These are phyloP conservation scores for Spathaspora arborariae DNA, from an alignment of 805 yeast genomes.

Conservation along the genomic window DNA sequence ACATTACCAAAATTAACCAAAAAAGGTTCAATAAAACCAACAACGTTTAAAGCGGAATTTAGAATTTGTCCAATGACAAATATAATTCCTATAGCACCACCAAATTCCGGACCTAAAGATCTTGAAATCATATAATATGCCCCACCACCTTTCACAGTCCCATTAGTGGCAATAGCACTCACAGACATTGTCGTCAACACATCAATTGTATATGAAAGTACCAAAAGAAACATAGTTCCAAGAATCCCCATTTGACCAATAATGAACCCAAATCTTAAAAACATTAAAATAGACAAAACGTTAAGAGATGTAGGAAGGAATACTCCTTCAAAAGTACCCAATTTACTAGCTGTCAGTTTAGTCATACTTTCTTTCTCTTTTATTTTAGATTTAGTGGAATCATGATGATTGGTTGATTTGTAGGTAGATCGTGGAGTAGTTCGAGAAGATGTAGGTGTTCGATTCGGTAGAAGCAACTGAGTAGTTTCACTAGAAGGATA, in stretches of 20 bases:
- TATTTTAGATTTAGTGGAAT: neutral
- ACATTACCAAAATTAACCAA: constrained; percentile 68
- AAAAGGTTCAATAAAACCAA: constrained; percentile 91
- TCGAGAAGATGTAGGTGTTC: neutral
- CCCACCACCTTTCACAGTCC: constrained; percentile 97
- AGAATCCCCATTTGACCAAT: constrained; percentile 90
- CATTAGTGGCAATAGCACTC: constrained; percentile 96
- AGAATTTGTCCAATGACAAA: constrained; percentile 93
- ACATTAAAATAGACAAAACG: constrained; percentile 91
- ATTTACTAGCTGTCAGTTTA: constrained; percentile 32
- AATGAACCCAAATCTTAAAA: constrained; percentile 90
- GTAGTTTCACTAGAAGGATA: constrained; percentile 6
- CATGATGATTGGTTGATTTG: neutral
- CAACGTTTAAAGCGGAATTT: constrained; percentile 89
- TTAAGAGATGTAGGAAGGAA: constrained; percentile 91
- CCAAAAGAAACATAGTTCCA: constrained; percentile 66
- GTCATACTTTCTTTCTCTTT: neutral
- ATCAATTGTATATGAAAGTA: constrained; percentile 76
- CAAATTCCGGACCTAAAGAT: constrained; percentile 95
- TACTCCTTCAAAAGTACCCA: constrained; percentile 85
- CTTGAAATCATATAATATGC: constrained; percentile 97
- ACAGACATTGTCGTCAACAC: constrained; percentile 83
- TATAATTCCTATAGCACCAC: constrained; percentile 94
- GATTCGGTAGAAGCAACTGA: constrained; percentile 4
- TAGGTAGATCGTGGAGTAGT: neutral